Percentiles rank a stretch among this genome's conserved stretches.
These are phyloP conservation scores for Malus fusca DNA, from an alignment of 306 rosid species.

Conservation along the genomic window DNA sequence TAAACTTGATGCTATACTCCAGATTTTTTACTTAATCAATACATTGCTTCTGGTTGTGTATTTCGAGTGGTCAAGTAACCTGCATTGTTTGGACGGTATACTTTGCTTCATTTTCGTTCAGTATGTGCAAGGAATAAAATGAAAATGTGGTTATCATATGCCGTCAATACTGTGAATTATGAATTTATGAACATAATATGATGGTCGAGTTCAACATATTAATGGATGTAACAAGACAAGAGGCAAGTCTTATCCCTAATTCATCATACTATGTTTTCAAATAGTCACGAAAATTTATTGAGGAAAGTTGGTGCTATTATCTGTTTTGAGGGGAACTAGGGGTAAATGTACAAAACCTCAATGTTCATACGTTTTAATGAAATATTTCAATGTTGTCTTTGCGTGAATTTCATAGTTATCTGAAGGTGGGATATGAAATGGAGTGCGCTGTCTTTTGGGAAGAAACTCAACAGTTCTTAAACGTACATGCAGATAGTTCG, in stretches of 20 bases:
- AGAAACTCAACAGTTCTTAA: neutral
- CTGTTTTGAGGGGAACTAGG: neutral
- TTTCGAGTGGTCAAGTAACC: neutral
- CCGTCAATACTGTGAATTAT: neutral
- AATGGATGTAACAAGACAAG: too few species aligned
- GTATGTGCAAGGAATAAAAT: neutral
- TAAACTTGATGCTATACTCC: neutral
- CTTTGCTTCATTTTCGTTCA: neutral
- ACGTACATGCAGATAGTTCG: constrained; percentile 59
- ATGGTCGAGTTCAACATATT: neutral
- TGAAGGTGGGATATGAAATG: neutral
- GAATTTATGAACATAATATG: neutral
- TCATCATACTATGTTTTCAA: neutral
- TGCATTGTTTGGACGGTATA: neutral
- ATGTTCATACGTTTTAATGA: neutral
- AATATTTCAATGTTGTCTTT: neutral
- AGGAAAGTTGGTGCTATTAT: neutral
- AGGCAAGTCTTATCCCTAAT: too few species aligned
- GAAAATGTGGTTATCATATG: neutral
- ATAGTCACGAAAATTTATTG: neutral
- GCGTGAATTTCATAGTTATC: neutral
- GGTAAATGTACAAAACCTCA: neutral
- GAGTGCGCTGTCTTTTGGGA: neutral
- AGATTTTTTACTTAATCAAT: neutral
- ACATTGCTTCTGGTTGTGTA: neutral